Evolutionary conservation across 2,329 filamentous ascomycete genomes (phyloP), one percentile per base, ranked within the genome.

Genomic region (Botrytis cinerea): DNA sequence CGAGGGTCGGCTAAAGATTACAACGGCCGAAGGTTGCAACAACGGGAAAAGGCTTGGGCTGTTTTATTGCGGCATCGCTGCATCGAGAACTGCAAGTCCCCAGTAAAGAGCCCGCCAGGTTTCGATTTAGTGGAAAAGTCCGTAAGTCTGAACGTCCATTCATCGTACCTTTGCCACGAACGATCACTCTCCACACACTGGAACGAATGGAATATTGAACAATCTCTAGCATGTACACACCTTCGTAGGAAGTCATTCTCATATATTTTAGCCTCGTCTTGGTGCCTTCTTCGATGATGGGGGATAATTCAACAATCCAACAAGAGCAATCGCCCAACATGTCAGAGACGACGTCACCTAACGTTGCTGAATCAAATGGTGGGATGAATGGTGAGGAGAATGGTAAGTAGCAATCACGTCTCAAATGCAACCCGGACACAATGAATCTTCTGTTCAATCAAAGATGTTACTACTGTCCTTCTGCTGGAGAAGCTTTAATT

Each of bases 301-400:
- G 77, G 73, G 79, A 76, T 73, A 77, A 78, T 73, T 75, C 78
- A 69, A 75, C 77, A 46, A 76, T 73, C 63, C 73, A 75, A 73
- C 75, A 76, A 67, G 78, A 77, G 69, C 76, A 77, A 73, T 73
- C 76, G 72, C 74, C 77, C 70, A 73, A 73, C 63, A 81, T 81
- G 79, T 79, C 80, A 43, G 76, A 79, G 51, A 75, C 79, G 74
- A 79, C 78, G 71, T 78, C 79, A 75, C 78, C 79, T 48, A 76
- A 73, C 60, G 76, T 73, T 63, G 71, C 76, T 45, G 76, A 71
- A 46, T 57, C 78, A 60, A 78, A 75, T 73, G 77, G 76, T 76
- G 78, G 76, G 74, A 73, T 76, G 73, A 77, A 73, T 68, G 78
- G 76, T 74, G 76, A 73, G 66, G 80, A 81, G 70, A 80, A 77